A percentile compares a stretch with the other conserved stretches of the same genome.
These are phyloP conservation scores for Pseudonitzschia multistriata DNA, from an alignment of 108 stramenopile species.

Conservation along the genomic window DNA sequence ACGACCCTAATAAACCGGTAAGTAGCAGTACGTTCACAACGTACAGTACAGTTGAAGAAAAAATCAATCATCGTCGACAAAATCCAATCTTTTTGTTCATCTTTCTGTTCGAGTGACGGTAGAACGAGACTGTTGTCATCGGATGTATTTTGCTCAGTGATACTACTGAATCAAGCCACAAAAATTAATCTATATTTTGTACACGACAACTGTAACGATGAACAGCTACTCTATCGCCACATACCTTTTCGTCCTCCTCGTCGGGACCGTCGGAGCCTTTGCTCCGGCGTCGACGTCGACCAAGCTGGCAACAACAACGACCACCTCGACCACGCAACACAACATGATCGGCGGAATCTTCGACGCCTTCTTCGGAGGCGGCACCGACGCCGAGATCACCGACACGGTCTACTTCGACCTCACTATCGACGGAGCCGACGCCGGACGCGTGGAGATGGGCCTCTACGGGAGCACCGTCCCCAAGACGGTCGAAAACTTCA, in stretches of 20 bases:
- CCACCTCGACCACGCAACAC: not conserved
- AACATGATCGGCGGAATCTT: not conserved
- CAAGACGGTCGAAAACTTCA: constrained; percentile 89
- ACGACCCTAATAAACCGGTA: no score
- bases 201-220: no score
- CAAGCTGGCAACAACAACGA: not conserved
- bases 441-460: constrained; percentile 87
- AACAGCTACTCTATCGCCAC: not conserved
- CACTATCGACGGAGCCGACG: constrained; percentile 61
- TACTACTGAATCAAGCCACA: no score
- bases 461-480: constrained; percentile 85
- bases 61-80: no score
- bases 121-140: no score
- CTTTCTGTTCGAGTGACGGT: no score
- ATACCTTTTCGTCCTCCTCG: not conserved
- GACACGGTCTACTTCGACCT: constrained; percentile 92
- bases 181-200: no score
- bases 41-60: no score
- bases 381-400: constrained; percentile 78
- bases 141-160: no score
- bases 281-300: not conserved
- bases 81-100: no score
- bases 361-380: constrained; percentile 14
- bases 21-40: no score
- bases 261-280: constrained; percentile 1